These are phyloP conservation scores for Suhomyces kilbournensis DNA, from an alignment of 805 yeast genomes.

Conservation along the genomic window DNA sequence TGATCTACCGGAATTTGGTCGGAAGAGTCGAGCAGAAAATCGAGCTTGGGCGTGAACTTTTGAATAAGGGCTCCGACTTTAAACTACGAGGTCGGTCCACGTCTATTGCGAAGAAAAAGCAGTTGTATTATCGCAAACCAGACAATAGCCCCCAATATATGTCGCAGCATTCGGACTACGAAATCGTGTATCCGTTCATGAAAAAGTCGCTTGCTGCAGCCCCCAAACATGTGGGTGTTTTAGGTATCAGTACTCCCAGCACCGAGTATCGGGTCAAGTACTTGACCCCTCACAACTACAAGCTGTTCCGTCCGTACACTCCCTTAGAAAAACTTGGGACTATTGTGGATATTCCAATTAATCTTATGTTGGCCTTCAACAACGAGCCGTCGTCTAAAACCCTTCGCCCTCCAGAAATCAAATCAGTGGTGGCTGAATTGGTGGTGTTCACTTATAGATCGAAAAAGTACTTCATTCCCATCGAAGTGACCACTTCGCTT, in stretches of 20 bases:
- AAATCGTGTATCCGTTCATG: slow-evolving; percentile 16
- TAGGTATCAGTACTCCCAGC: slow-evolving; percentile 15
- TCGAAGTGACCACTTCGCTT: slow-evolving; percentile 34
- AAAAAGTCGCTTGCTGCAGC: slow-evolving; percentile 20
- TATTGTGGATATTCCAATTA: neutral
- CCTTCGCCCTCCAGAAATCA: slow-evolving; percentile 23
- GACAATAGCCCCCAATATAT: neutral
- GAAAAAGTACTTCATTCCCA: slow-evolving; percentile 34
- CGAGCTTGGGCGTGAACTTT: slow-evolving; percentile 14
- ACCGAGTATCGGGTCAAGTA: slow-evolving; percentile 10
- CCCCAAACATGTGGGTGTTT: slow-evolving; percentile 20
- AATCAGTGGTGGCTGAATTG: slow-evolving; percentile 23
- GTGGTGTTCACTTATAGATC: slow-evolving; percentile 32
- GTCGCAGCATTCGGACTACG: slow-evolving; percentile 7
- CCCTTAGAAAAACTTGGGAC: neutral
- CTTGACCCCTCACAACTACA: neutral
- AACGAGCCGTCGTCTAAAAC: slow-evolving; percentile 8
- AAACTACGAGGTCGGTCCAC: neutral
- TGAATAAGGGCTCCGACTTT: neutral
- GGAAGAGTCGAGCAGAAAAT: slow-evolving; percentile 13
- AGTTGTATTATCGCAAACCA: slow-evolving; percentile 9
- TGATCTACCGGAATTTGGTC: slow-evolving; percentile 16
- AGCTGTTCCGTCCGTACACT: neutral
- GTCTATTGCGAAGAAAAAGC: slow-evolving; percentile 16
- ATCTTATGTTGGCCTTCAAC: slow-evolving; percentile 11